Base-by-base conservation (phyloP, 768 basidiomycete genomes). In the Suillus subalutaceus region DNA sequence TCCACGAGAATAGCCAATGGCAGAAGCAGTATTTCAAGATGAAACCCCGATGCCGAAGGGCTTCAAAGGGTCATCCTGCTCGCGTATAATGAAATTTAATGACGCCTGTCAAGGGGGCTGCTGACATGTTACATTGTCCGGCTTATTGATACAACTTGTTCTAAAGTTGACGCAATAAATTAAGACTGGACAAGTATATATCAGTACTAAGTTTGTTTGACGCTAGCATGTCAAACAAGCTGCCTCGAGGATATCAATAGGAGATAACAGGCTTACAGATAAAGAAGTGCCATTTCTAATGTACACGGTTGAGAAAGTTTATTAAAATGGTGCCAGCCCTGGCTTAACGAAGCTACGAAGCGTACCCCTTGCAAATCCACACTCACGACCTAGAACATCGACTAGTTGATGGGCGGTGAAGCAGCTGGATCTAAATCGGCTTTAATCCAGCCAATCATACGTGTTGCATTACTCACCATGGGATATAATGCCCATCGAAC, bases 401-500 rank as follows among this genome's bases (percentile, higher is more conserved):
- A 23, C 48, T 15, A 48, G 23, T 50, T 7, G 6, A 43, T 26
- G 26, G 41, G 6, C 0, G 40, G 15, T 40, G 38, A 15, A n/a
- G 50, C 26, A 23, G 32, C 32, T 32, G 4, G 4, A 32, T 32
- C 4, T 32, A 38, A 9, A 26, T n/a, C 35, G 30, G 40, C 37
- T 41, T 55, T 62, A 65, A 62, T 65, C 58, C 26, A 67, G 3
- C 63, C 32, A 70, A 72, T 65, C 62, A 67, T 40, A 43, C 37
- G 18, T 30, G 15, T 56, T 55, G 30, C 26, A 53, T 70, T 66
- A 68, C 68, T 72, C 65, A 69, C 69, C 32, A 15, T 16, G 56
- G 18, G 26, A 58, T 13, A 12, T 41, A 37, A 16, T 50, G 23
- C n/a, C n/a, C 37, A 12, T 60, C 18, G 18, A 60, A 13, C 40